Base-by-base conservation (phyloP, 306 rosid genomes). In the Castanea sativa region DNA sequence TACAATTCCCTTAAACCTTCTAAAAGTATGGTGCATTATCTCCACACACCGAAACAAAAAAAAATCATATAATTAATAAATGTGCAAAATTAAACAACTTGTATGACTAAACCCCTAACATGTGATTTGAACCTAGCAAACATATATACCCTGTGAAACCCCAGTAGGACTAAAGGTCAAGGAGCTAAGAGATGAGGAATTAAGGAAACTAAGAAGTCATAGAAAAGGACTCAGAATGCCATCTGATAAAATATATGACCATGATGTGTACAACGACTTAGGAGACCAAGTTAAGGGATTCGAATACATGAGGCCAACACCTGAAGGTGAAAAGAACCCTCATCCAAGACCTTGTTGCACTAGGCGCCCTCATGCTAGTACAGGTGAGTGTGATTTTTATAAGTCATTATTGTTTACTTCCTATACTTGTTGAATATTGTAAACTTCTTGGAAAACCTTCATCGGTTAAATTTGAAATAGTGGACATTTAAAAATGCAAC, bases 311-410 rank as follows among this genome's bases (percentile, higher is more conserved):
- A 89, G 99, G 41, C 97, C 96, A 41, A 76, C 51, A 0, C 92
- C 93, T 61, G 99, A 97, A 4, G 99, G 88, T 6, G 55, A 81
- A 45, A 77, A 58, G 38, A 71, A 89, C 65, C 97, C 98, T 3
- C 93, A 87, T 80, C 98, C 99, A 6, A 89, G 98, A 88, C 80
- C 97, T 68, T 92, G 98, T 82, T 98, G 98, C 27, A 95, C 98
- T 5, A 97, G 99, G 25, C 92, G 99, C 15, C 75, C 2, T 45
- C 97, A 96, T 4, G 18, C 78, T 0, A 91, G 84, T 11, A 90
- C 96, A 0, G 94, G 98, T 93, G 82, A 30, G n/a, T 5, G 16
- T 14, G 33, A 52, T 86, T 85, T 38, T 38, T 38, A 6, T 38
- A 38, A 0, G 43, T 38, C 43, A 6, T 38, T 38, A 7, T 7